Evolutionary conservation across 2,329 filamentous ascomycete species (phyloP).

Genomic region (Chaetomiaceae sp.): DNA sequence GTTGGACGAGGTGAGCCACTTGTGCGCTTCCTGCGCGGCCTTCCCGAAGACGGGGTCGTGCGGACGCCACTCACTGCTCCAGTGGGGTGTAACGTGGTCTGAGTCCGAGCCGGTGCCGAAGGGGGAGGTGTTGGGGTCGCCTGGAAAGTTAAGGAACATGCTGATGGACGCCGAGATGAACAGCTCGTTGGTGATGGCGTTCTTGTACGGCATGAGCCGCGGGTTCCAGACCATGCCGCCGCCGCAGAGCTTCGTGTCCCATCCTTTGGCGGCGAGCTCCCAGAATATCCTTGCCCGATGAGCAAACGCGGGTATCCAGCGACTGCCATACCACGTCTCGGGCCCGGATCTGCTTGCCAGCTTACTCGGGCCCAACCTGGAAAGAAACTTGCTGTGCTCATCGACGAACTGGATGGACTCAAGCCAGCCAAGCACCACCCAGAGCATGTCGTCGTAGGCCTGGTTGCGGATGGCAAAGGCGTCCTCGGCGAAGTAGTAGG

Average conservation of each 20-base stretch:
- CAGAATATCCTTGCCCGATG: conserved; percentile 83
- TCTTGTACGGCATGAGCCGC: conserved; percentile 78
- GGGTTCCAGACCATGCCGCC: conserved; percentile 94
- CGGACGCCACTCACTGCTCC: conserved; percentile 27
- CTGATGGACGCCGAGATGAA: conserved; percentile 78
- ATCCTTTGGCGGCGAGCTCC: conserved; percentile 71
- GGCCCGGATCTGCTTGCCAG: conserved; percentile 20
- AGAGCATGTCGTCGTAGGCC: conserved; percentile 91
- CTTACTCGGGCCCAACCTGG: neutral
- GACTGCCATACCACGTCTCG: conserved; percentile 67
- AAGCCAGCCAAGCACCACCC: conserved; percentile 90
- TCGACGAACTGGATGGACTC: conserved; percentile 74
- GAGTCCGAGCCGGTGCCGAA: conserved; percentile 38
- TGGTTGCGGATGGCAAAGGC: conserved; percentile 65
- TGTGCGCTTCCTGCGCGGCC: conserved; percentile 72
- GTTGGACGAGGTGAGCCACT: conserved; percentile 72
- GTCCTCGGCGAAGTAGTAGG: conserved; percentile 86
- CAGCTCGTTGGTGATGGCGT: conserved; percentile 91
- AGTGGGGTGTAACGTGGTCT: conserved; percentile 32
- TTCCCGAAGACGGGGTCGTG: conserved; percentile 63
- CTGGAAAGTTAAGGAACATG: conserved; percentile 89
- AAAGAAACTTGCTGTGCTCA: conserved; percentile 59
- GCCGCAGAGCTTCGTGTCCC: conserved; percentile 74
- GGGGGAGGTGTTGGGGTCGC: conserved; percentile 69
- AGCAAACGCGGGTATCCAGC: conserved; percentile 72